Base-by-base conservation (phyloP, 1,284 basidiomycete genomes). In the Marasmius fiardii region DNA sequence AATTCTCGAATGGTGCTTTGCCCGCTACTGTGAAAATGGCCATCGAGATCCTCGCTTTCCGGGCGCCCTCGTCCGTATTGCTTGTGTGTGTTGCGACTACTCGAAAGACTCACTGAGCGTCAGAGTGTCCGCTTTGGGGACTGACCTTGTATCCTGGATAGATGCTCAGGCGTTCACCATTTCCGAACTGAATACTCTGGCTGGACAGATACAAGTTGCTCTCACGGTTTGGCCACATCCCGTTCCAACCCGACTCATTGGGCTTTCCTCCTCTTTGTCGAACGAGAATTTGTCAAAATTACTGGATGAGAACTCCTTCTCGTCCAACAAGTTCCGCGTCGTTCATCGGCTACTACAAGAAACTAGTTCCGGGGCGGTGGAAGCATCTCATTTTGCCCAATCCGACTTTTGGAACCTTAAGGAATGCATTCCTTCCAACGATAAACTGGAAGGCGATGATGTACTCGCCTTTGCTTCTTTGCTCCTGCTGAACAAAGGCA, bases 351-450 rank as follows among this genome's bases (percentile, higher is more conserved):
- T 92, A 24, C 72, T 74, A 2, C 77, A 82, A 16, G 71, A 81
- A 56, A 71, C 79, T 4, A 57, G 66, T 4, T 64, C 68, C 14
- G 67, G 68, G 4, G 63, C 70, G 8, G 76, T 79, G 41, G 66
- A 70, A 20, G 68, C 71, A 53, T 67, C 67, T 2, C 73, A 74
- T 24, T 90, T 90, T 58, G 71, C 81, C 2, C 71, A 69, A 52
- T 74, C 74, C 2, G 84, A 88, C 60, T 94, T 95, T 67, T 95
- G 93, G 93, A 79, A 82, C 37, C 72, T 95, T 63, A 92, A 92
- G 64, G 81, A 84, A 18, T 85, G 79, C 61, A 87, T 94, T 39
- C 87, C 87, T 2, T 56, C 74, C 1, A 61, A 62, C 1, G 70
- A 75, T 2, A 70, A 78, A 24, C 68, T 90, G 26, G 79, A 82